Evolutionary conservation across 23 red algal genomes (phyloP).

Genomic region (Gracilariopsis chorda): DNA sequence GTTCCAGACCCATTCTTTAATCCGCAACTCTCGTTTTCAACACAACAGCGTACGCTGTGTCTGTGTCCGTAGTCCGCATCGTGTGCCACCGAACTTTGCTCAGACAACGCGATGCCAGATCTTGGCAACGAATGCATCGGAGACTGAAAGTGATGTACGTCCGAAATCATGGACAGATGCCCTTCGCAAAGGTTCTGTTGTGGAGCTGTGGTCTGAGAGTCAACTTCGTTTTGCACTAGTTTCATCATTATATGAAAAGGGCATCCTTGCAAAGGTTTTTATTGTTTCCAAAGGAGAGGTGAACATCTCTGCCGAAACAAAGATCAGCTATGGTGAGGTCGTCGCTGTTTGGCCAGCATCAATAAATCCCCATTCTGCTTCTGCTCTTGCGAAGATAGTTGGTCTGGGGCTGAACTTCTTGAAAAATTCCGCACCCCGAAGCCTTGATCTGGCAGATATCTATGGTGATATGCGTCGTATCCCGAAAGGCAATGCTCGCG

Average conservation of each 20-base stretch:
- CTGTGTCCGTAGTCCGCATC: too few species aligned
- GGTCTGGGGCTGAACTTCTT: conserved; percentile 26
- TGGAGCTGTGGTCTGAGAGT: conserved; percentile 25
- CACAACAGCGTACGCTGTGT: too few species aligned
- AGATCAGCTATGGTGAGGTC: conserved; percentile 49
- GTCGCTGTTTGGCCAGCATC: conserved; percentile 25
- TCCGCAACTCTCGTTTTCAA: too few species aligned
- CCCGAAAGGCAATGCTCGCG: conserved; percentile 11
- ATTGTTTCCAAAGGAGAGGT: background rate
- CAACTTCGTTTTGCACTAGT: conserved; percentile 37
- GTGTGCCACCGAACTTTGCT: too few species aligned
- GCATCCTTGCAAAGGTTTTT: background rate
- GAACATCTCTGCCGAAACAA: background rate
- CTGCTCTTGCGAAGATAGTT: background rate
- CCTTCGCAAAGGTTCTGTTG: background rate
- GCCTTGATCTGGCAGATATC: conserved; percentile 6
- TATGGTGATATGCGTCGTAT: conserved; percentile 22
- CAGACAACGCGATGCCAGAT: too few species aligned
- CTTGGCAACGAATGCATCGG: too few species aligned
- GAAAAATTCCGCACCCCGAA: conserved; percentile 16
- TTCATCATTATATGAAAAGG: conserved; percentile 8
- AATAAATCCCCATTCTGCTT: background rate
- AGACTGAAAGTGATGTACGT: too few species aligned
- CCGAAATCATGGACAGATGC: background rate
- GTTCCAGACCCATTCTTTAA: too few species aligned